phyloP scores from a whole-genome alignment of 495 filamentous ascomycete genomes.

The Saxophila tyrrhenica region DNA sequence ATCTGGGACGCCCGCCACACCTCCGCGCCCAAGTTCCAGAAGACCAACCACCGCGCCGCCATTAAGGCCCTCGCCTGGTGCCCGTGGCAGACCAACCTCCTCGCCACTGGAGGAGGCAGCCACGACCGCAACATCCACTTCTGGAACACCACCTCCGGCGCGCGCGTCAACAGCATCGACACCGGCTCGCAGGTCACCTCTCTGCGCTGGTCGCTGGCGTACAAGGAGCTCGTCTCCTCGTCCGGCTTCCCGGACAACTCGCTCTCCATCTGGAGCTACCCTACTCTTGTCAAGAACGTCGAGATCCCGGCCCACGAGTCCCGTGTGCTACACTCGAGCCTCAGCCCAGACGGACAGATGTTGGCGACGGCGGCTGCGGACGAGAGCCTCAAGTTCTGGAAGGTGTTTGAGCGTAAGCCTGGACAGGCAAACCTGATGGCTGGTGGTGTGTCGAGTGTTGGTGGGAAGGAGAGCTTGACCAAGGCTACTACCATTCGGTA shows the following conservation, averaged over 20 bases:
- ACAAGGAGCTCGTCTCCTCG: conserved; percentile 95
- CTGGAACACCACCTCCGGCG: conserved; percentile 97
- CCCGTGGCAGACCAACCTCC: conserved; percentile 94
- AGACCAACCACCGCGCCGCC: conserved; percentile 97
- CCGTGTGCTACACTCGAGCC: conserved; percentile 81
- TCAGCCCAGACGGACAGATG: conserved; percentile 95
- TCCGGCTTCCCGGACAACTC: conserved; percentile 98
- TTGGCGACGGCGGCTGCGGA: conserved; percentile 91
- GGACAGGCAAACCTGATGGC: conserved; percentile 49
- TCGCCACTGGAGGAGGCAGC: conserved; percentile 91
- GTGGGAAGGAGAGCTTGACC: conserved; percentile 57
- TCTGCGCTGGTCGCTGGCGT: conserved; percentile 87
- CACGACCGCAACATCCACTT: conserved; percentile 98
- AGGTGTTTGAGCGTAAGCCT: conserved; percentile 96
- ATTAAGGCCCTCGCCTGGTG: conserved; percentile 99
- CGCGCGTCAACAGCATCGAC: conserved; percentile 96
- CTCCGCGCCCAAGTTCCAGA: conserved; percentile 89
- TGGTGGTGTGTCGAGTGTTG: conserved; percentile 40
- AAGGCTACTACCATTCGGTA: conserved; percentile 98
- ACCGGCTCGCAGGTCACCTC: conserved; percentile 95
- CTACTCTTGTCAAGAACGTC: conserved; percentile 86
- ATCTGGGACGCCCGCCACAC: conserved; percentile 97
- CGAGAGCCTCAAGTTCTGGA: conserved; percentile 99
- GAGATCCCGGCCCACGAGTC: conserved; percentile 99
- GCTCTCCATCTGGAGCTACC: conserved; percentile 97